Conservation (phyloP, 2,329 filamentous ascomycete species). For the Chaetomiaceae sp. region DNA sequence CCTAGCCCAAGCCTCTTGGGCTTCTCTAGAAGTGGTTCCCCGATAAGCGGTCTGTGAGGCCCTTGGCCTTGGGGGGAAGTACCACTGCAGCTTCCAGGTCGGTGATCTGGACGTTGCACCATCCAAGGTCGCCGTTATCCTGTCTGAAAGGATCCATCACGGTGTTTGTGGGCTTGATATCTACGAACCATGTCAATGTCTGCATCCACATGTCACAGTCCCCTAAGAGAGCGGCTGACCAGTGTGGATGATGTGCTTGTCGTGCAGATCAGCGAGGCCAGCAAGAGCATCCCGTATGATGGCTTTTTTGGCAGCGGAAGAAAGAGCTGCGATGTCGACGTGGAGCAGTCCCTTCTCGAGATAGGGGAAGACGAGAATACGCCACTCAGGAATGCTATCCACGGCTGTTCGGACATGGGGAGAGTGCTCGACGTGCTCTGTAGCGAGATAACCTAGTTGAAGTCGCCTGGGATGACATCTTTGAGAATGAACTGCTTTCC, state of each 20-base stretch:
- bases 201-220: no score
- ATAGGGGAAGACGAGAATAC: constrained; percentile 10
- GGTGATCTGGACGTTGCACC: no score
- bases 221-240: not conserved
- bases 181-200: not conserved
- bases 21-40: constrained; percentile 15
- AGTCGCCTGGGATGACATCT: constrained; percentile 19
- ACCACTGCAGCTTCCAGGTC: no score
- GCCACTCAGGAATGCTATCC: constrained; percentile 6
- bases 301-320: constrained; percentile 2
- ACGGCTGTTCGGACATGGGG: constrained; percentile 10
- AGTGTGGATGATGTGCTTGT: constrained; percentile 9
- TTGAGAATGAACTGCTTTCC: constrained; percentile 19
- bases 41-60: no score
- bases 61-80: constrained; percentile 2
- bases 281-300: constrained; percentile 10
- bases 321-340: not conserved
- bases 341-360: constrained; percentile 4
- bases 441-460: constrained; percentile 14
- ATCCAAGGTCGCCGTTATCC: not conserved
- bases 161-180: constrained; percentile 9
- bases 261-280: constrained; percentile 9
- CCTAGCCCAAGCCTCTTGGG: constrained; percentile 12
- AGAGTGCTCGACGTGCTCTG: constrained; percentile 19
- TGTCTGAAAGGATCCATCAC: constrained; percentile 4